These are phyloP conservation scores for Candida loeiensis DNA, from an alignment of 805 yeast species.

Conservation along the genomic window DNA sequence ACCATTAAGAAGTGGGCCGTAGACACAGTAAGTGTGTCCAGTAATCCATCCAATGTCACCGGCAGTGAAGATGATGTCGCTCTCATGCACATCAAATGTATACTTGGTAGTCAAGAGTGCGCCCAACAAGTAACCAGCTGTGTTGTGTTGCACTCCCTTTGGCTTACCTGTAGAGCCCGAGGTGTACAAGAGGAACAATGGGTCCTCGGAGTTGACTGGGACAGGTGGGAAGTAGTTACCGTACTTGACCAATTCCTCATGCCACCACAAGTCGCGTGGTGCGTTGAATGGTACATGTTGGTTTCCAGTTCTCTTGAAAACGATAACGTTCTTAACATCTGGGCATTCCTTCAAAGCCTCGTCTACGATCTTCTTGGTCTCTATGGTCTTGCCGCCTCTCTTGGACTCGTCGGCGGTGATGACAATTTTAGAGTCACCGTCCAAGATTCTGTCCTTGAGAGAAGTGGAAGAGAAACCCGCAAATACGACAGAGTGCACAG, in stretches of 20 bases:
- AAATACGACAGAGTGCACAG: constrained; percentile 91
- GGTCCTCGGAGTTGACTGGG: constrained; percentile 89
- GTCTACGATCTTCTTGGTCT: constrained; percentile 91
- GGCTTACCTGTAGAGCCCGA: constrained; percentile 99
- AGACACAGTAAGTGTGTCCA: constrained; percentile 93
- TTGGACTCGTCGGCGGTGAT: constrained; percentile 94
- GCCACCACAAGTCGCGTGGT: constrained; percentile 95
- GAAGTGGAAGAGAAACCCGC: constrained; percentile 97
- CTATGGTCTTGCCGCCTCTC: constrained; percentile 92
- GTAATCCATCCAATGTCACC: constrained; percentile 99
- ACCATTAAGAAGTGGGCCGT: constrained; percentile 87
- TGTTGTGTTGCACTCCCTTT: constrained; percentile 93
- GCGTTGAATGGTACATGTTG: constrained; percentile 64
- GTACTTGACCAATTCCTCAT: constrained; percentile 77
- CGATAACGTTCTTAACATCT: constrained; percentile 77
- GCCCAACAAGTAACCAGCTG: constrained; percentile 92
- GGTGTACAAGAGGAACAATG: constrained; percentile 90
- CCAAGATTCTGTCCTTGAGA: constrained; percentile 82
- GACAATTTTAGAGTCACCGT: constrained; percentile 80
- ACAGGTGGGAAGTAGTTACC: constrained; percentile 85
- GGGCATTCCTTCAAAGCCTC: constrained; percentile 81
- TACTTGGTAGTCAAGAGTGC: constrained; percentile 89
- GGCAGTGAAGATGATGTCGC: constrained; percentile 89
- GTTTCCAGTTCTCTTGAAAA: constrained; percentile 83
- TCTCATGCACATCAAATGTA: constrained; percentile 87